Conservation (phyloP, 352 stramenopile genomes). For the Elongisporangium undulatum region DNA sequence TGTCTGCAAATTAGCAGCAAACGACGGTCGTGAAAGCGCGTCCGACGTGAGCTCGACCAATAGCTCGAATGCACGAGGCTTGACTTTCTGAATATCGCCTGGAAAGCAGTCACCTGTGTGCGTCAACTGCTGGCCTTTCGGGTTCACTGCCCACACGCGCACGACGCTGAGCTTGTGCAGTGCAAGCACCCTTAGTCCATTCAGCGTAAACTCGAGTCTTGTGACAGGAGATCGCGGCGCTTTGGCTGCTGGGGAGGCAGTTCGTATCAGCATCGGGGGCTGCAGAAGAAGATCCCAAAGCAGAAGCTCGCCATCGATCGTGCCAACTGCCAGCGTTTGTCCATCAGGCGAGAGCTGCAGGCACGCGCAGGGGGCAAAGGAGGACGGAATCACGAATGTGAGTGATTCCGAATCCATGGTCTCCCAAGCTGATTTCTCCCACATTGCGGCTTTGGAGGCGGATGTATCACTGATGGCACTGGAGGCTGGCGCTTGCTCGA, state of each 20-base stretch:
- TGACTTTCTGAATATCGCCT: conserved; percentile 23
- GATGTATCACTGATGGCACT: not conserved
- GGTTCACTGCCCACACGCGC: conserved; percentile 1
- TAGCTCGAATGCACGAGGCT: conserved; percentile 20
- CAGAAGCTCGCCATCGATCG: conserved; percentile 22
- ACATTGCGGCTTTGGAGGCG: not conserved
- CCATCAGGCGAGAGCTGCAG: conserved; percentile 21
- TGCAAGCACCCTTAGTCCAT: conserved; percentile 18
- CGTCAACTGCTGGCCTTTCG: conserved; percentile 5
- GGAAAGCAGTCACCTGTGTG: conserved; percentile 39
- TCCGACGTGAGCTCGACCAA: conserved; percentile 17
- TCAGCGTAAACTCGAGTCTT: conserved; percentile 20
- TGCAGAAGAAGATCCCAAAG: conserved; percentile 23
- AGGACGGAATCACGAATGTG: conserved; percentile 10
- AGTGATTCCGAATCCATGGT: conserved; percentile 19
- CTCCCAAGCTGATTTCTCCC: conserved; percentile 26
- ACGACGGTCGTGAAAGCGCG: conserved; percentile 14
- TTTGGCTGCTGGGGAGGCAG: conserved; percentile 18
- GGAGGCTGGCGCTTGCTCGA: not conserved
- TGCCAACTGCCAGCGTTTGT: conserved; percentile 25
- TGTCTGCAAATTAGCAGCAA: conserved; percentile 15
- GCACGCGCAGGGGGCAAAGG: conserved; percentile 20
- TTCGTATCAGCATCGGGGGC: conserved; percentile 15
- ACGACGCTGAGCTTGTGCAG: conserved; percentile 23
- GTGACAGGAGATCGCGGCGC: conserved; percentile 18